These are phyloP conservation scores for Plasmopara viticola DNA, from an alignment of 352 stramenopile genomes.

Conservation along the genomic window DNA sequence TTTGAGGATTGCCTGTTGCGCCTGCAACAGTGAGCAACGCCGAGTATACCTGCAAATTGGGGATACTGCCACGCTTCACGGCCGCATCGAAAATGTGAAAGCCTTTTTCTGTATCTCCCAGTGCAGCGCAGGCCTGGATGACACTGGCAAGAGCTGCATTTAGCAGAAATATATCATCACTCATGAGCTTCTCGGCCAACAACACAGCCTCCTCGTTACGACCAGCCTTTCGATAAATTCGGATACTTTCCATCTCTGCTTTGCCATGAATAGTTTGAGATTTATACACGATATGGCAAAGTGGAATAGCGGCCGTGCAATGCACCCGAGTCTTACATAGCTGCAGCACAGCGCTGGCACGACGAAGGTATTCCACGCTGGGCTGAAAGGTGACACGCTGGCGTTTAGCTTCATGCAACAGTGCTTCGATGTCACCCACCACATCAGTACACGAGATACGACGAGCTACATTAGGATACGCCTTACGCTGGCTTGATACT, in stretches of 20 bases:
- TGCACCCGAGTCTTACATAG: constrained; percentile 46
- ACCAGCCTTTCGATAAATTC: constrained; percentile 55
- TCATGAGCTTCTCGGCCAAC: constrained; percentile 45
- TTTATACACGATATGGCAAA: constrained; percentile 47
- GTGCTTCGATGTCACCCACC: constrained; percentile 31
- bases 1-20: constrained; percentile 36
- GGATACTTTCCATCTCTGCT: constrained; percentile 49
- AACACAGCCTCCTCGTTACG: constrained; percentile 41
- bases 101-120: constrained; percentile 43
- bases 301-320: constrained; percentile 43
- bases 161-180: constrained; percentile 58
- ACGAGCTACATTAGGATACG: constrained; percentile 5
- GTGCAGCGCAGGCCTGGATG: constrained; percentile 48
- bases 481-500: constrained; percentile 9
- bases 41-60: constrained; percentile 57
- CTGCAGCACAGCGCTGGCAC: constrained; percentile 38
- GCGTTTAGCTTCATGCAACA: constrained; percentile 31
- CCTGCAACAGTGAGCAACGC: constrained; percentile 51
- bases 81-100: constrained; percentile 58
- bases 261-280: constrained; percentile 31
- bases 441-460: constrained; percentile 14
- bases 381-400: constrained; percentile 23
- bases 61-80: constrained; percentile 50
- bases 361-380: constrained; percentile 42
- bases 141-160: constrained; percentile 53